A percentile compares a stretch with the other conserved stretches of the same genome.
These are phyloP conservation scores for Hygrocybe punicea DNA, from an alignment of 768 basidiomycete species.

Conservation along the genomic window DNA sequence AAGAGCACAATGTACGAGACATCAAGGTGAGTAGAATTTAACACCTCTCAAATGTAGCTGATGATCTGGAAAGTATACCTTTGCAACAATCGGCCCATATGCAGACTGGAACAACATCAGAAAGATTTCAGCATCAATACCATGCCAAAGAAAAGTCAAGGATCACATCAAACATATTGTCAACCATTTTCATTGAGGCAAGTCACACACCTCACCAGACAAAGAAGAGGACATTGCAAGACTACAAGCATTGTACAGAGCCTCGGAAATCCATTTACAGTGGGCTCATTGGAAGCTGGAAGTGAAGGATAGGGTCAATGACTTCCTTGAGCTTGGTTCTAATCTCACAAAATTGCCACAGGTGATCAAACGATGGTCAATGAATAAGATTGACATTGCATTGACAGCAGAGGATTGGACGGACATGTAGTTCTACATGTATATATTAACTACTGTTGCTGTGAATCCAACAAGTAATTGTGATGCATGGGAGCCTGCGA, in stretches of 20 bases:
- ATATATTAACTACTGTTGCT: background rate
- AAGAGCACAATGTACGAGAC: conserved; percentile 24
- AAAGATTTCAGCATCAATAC: conserved; percentile 17
- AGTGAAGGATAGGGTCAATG: conserved; percentile 14
- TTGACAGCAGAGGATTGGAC: conserved; percentile 14
- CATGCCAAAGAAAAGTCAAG: conserved; percentile 11
- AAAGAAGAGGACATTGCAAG: background rate
- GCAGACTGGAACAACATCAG: conserved; percentile 21
- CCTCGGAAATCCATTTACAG: conserved; percentile 21
- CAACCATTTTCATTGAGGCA: conserved; percentile 8
- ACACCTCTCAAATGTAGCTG: no score
- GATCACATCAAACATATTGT: conserved; percentile 17
- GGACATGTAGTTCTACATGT: no score
- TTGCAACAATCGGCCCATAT: conserved; percentile 16
- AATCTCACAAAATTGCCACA: conserved; percentile 9
- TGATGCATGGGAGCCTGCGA: no score
- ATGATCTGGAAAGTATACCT: background rate
- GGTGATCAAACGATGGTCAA: conserved; percentile 17
- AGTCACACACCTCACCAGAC: conserved; percentile 17
- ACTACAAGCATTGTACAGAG: conserved; percentile 10
- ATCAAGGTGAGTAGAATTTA: no score
- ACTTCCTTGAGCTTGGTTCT: conserved; percentile 15
- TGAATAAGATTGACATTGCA: conserved; percentile 11
- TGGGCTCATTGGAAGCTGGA: conserved; percentile 15
- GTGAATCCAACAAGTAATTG: background rate